Percentiles rank a stretch among this genome's conserved stretches.
Evolutionary conservation across 129 eudicot species (phyloP).

Genomic region (Kitagawia praeruptora): DNA sequence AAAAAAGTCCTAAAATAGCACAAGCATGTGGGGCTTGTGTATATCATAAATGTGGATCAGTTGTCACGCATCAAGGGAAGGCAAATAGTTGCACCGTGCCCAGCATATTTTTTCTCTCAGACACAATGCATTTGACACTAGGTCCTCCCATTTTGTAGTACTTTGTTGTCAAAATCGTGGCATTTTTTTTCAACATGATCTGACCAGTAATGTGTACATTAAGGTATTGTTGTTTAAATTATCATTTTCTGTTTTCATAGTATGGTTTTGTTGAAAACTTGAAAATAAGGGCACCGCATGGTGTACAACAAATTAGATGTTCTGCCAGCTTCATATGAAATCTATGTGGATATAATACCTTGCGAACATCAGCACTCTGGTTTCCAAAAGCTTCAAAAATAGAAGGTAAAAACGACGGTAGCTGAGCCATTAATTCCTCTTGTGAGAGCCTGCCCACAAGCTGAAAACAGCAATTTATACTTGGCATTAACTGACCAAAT

Average conservation of each 20-base stretch:
- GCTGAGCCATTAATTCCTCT: conserved; percentile 74
- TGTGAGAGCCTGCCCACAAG: conserved; percentile 89
- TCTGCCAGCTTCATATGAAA: background rate
- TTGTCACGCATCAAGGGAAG: background rate
- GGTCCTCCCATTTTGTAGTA: too few species aligned
- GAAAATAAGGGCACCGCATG: background rate
- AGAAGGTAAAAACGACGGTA: conserved; percentile 84
- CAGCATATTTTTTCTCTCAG: too few species aligned
- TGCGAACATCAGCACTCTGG: conserved; percentile 98
- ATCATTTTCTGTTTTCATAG: background rate
- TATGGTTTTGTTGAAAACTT: background rate
- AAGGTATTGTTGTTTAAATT: background rate
- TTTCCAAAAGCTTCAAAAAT: conserved; percentile 95
- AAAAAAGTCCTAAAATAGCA: background rate
- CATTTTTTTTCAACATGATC: background rate
- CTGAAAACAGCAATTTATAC: conserved; percentile 25
- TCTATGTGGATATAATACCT: conserved; percentile 34
- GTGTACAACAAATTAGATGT: background rate
- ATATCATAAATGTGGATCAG: background rate
- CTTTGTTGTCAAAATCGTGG: background rate
- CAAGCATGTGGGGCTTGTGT: background rate
- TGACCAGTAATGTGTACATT: background rate
- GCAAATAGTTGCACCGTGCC: background rate
- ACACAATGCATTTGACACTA: too few species aligned
- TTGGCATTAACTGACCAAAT: background rate